Evolutionary conservation across 495 filamentous ascomycete species (phyloP).

Genomic region (Xylaria acuta): DNA sequence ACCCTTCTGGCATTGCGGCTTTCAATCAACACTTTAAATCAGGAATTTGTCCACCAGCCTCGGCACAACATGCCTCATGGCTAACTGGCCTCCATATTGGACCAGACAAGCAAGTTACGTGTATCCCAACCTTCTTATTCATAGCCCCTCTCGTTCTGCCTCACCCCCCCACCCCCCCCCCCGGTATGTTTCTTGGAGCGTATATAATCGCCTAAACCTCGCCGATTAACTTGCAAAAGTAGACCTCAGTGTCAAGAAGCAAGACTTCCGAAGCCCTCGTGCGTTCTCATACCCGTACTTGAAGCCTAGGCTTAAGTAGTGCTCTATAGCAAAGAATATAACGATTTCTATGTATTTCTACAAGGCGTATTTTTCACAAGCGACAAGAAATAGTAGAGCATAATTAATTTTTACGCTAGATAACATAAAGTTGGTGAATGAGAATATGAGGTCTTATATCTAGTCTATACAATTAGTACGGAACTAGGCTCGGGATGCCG

Average conservation of each 20-base stretch:
- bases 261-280: background rate
- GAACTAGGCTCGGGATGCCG: too few species aligned
- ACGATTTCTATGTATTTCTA: background rate
- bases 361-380: background rate
- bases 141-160: background rate
- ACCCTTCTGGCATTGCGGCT: background rate
- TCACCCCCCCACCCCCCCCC: background rate
- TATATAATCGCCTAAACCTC: background rate
- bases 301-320: background rate
- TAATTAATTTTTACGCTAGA: background rate
- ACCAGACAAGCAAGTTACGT: background rate
- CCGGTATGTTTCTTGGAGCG: too few species aligned
- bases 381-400: background rate
- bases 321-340: background rate
- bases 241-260: background rate
- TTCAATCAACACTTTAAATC: background rate
- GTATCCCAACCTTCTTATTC: background rate
- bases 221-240: background rate
- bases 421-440: background rate
- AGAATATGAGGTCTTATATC: background rate
- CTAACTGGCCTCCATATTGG: background rate
- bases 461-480: too few species aligned
- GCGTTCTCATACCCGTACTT: background rate
- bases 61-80: background rate
- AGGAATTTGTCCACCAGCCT: background rate